Conservation (phyloP, 116 monocot species). For the Posidonia oceanica region DNA sequence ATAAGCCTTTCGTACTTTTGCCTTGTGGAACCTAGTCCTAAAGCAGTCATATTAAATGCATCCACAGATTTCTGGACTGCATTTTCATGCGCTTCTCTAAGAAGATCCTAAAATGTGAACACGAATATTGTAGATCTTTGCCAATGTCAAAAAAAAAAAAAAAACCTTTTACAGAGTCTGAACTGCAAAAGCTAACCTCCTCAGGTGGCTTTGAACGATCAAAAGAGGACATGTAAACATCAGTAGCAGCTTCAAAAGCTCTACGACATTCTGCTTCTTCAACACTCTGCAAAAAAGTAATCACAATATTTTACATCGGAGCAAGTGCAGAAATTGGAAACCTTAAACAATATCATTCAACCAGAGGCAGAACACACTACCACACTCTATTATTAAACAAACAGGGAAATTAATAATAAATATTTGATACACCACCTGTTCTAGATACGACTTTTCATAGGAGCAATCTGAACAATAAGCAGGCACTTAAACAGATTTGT, state of each 20-base stretch:
- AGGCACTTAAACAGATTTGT: too few relatives aligned
- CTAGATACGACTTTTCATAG: too few relatives aligned
- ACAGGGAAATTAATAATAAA: too few relatives aligned
- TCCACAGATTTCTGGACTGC: slow-evolving; percentile 66
- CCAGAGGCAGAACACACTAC: too few relatives aligned
- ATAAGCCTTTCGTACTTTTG: slow-evolving; percentile 73
- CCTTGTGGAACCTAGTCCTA: slow-evolving; percentile 65
- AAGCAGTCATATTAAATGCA: slow-evolving; percentile 61
- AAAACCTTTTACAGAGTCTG: not conserved
- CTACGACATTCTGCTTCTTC: slow-evolving; percentile 93
- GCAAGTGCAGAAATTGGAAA: too few relatives aligned
- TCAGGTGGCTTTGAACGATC: slow-evolving; percentile 69
- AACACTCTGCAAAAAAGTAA: slow-evolving; percentile 56
- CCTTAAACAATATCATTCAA: too few relatives aligned
- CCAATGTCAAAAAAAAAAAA: not conserved
- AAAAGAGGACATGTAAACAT: slow-evolving; percentile 63
- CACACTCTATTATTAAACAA: too few relatives aligned
- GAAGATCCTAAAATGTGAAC: slow-evolving; percentile 25
- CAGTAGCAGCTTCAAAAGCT: slow-evolving; percentile 70
- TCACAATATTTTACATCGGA: too few relatives aligned
- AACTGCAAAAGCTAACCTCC: slow-evolving; percentile 38
- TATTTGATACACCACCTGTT: too few relatives aligned
- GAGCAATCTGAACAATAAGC: too few relatives aligned
- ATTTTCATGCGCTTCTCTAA: slow-evolving; percentile 74
- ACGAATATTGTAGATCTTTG: not conserved